Evolutionary conservation across 768 basidiomycete species (phyloP).

Genomic region (Tylopilus subfusipes): DNA sequence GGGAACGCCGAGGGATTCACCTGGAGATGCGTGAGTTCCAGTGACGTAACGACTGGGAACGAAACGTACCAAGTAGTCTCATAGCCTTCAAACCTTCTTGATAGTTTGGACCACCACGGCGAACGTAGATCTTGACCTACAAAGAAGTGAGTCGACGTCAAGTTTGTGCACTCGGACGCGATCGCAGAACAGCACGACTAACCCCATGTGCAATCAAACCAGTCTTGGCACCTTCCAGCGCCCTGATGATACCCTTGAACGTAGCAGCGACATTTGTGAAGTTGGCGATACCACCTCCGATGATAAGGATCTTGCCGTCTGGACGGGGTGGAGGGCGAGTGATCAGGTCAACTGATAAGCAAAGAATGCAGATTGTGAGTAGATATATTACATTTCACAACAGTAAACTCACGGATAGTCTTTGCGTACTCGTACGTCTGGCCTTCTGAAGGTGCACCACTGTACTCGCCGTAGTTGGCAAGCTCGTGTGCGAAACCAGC

Average conservation of each 20-base stretch:
- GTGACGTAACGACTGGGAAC: neutral
- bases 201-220: conserved; percentile 58
- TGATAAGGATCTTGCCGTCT: conserved; percentile 97
- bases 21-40: conserved; percentile 8
- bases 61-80: conserved; percentile 69
- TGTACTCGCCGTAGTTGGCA: conserved; percentile 99
- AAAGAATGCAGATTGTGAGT: neutral
- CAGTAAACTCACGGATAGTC: conserved; percentile 74
- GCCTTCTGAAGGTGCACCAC: conserved; percentile 94
- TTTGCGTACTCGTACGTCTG: conserved; percentile 99
- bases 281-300: conserved; percentile 99
- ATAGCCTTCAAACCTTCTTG: conserved; percentile 99
- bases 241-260: conserved; percentile 99
- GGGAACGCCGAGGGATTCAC: conserved; percentile 94
- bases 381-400: neutral
- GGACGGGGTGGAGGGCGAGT: conserved; percentile 81
- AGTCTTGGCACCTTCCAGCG: conserved; percentile 88
- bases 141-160: conserved; percentile 34
- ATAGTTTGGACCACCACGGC: conserved; percentile 99
- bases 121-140: conserved; percentile 91
- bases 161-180: neutral
- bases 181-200: neutral
- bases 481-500: conserved; percentile 96
- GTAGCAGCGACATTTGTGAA: conserved; percentile 99
- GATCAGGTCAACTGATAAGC: conserved; percentile 77